Conservation (phyloP, 768 basidiomycete species). For the Cystobasidiopsis lactophilus region DNA sequence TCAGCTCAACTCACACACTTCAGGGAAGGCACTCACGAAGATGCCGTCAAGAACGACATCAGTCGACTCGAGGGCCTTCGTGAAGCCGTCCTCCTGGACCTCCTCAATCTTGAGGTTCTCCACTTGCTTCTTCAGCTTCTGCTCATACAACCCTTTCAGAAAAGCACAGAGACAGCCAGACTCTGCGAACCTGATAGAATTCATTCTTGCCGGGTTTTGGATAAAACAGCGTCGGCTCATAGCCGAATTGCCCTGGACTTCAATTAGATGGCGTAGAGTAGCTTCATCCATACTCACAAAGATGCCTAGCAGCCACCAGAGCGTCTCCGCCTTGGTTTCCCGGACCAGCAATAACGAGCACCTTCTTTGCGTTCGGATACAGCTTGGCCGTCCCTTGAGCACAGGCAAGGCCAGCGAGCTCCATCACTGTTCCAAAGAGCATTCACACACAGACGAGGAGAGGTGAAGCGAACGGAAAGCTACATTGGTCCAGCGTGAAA, state of each 20-base stretch:
- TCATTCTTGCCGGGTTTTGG: constrained; percentile 94
- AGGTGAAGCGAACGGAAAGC: constrained; percentile 2
- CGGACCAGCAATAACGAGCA: constrained; percentile 89
- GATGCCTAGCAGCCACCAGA: constrained; percentile 81
- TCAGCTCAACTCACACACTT: too few species aligned
- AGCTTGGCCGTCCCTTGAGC: constrained; percentile 66
- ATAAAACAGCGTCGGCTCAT: constrained; percentile 69
- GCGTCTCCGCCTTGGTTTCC: constrained; percentile 97
- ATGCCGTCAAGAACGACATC: constrained; percentile 39
- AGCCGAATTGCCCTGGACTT: constrained; percentile 64
- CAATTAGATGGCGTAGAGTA: not conserved
- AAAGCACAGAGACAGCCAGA: not conserved
- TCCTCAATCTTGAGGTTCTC: constrained; percentile 66
- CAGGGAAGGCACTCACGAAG: constrained; percentile 86
- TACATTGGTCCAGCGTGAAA: constrained; percentile 78
- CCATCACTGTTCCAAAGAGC: constrained; percentile 56
- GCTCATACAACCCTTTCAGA: not conserved
- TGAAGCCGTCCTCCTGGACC: constrained; percentile 26
- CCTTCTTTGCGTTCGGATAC: constrained; percentile 39
- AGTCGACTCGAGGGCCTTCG: constrained; percentile 9
- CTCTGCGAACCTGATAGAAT: constrained; percentile 46
- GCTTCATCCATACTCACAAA: constrained; percentile 33
- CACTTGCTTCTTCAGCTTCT: constrained; percentile 71
- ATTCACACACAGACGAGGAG: not conserved
- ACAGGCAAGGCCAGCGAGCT: constrained; percentile 81